Conservation (phyloP, 2,329 filamentous ascomycete species). For the Geosmithia flava region DNA sequence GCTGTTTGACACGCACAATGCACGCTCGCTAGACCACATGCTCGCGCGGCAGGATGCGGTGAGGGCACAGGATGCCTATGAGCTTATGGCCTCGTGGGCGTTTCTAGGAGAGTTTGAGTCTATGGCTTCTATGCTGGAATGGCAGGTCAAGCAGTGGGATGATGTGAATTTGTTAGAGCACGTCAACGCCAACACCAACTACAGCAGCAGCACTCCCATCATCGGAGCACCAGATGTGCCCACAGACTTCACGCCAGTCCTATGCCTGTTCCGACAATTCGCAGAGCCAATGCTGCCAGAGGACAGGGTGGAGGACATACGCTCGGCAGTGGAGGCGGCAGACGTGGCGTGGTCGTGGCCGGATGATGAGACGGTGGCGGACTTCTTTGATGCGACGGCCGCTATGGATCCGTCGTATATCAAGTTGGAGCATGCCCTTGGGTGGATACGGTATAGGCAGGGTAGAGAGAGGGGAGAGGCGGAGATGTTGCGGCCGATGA, state of each 20-base stretch:
- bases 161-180: slow-evolving; percentile 19
- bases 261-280: slow-evolving; percentile 36
- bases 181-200: not conserved
- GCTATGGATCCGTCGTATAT: slow-evolving; percentile 8
- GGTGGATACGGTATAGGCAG: slow-evolving; percentile 7
- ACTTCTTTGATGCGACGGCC: slow-evolving; percentile 13
- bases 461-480: not conserved
- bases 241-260: slow-evolving; percentile 20
- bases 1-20: slow-evolving; percentile 7
- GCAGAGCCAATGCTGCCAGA: slow-evolving; percentile 26
- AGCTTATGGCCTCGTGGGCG: slow-evolving; percentile 52
- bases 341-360: slow-evolving; percentile 24
- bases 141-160: slow-evolving; percentile 40
- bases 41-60: slow-evolving; percentile 18
- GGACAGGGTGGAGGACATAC: slow-evolving; percentile 16
- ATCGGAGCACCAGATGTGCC: slow-evolving; percentile 3
- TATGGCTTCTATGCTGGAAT: slow-evolving; percentile 43
- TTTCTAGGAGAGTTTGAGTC: slow-evolving; percentile 45
- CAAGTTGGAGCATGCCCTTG: slow-evolving; percentile 12
- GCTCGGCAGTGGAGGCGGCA: slow-evolving; percentile 11
- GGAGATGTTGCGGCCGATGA: not conserved
- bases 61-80: slow-evolving; percentile 29
- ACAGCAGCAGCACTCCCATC: not conserved
- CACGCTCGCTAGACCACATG: slow-evolving; percentile 20
- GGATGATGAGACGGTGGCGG: slow-evolving; percentile 17